Percentiles rank a stretch among this genome's conserved stretches.
phyloP scores from a whole-genome alignment of 2,329 filamentous ascomycete species.

The Biscogniauxia sp. region DNA sequence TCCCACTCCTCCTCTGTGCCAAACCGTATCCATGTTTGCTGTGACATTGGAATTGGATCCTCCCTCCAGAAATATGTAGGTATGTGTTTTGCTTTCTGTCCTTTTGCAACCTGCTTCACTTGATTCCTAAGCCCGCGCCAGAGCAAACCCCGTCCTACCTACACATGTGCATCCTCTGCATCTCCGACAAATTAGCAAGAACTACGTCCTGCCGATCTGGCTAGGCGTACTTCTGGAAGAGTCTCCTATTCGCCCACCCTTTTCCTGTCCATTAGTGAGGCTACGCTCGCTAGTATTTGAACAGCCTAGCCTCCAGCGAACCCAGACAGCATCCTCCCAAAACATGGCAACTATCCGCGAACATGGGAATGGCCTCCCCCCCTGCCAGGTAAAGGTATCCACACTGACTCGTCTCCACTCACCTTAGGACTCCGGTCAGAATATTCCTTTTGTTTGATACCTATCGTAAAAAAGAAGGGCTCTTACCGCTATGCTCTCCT shows the following conservation, averaged over 20 bases:
- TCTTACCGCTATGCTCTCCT: neutral
- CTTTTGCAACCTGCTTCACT: no score
- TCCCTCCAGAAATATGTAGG: no score
- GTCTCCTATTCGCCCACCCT: neutral
- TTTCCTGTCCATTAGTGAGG: neutral
- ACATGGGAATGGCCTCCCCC: constrained; percentile 25
- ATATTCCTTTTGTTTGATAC: neutral
- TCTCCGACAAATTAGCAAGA: neutral
- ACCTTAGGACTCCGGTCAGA: neutral
- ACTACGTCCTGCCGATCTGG: neutral
- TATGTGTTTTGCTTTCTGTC: no score
- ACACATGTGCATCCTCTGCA: neutral
- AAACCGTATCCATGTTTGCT: no score
- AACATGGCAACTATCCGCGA: constrained; percentile 30
- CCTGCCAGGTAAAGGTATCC: constrained; percentile 16
- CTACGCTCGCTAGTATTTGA: neutral
- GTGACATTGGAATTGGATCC: no score
- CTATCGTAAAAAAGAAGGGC: neutral
- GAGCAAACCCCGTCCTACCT: neutral
- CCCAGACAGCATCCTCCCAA: constrained; percentile 14
- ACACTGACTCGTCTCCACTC: constrained; percentile 15
- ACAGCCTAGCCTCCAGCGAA: neutral
- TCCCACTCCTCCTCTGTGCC: no score
- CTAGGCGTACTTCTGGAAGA: neutral
- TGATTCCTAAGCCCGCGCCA: neutral